Evolutionary conservation across 805 yeast species (phyloP), one percentile per base, ranked within the genome.

Genomic region (Zygotorulaspora sp.): DNA sequence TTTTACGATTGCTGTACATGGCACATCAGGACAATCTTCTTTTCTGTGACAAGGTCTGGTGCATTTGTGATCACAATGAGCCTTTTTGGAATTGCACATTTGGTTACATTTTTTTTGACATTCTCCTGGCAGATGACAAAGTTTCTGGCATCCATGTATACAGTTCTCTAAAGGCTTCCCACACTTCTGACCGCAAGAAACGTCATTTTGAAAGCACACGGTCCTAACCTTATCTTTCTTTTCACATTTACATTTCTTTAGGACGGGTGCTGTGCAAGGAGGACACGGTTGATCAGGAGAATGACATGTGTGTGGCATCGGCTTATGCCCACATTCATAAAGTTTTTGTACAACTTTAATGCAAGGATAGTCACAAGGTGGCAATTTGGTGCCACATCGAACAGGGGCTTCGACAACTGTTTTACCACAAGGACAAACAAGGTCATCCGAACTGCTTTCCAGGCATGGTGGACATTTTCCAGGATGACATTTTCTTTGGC

Each of bases 401-500:
- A 85, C 86, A 0, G 96, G 96, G 0, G 95, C 95, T 14, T 70
- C 72, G 5, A 86, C 68, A 3, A 83, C 72, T 0, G 95, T 86
- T 45, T 72, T 69, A 2, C 95, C 95, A 66, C 96, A 86, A 33
- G 80, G 72, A 54, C 96, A 86, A 2, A 77, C 74, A 48, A 83
- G 64, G 55, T 86, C 95, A 13, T 83, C 86, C 27, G 79, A 75
- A n/a, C 83, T 72, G 4, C 90, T 80, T 52, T 85, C 94, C 33
- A 83, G 57, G 57, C 96, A 86, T 9, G 88, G 83, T 3, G 78
- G 74, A 61, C 95, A 86, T 2, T 82, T 73, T 0, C 96, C 96
- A 10, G 75, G 65, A 58, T 86, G 96, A 50, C 95, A 86, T 16
- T 78, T 72, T 47, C 78, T 74, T 30, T 70, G 69, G 58, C 95